These are phyloP conservation scores for Eimeria acervulina DNA, from an alignment of 169 alveolate genomes.

Conservation along the genomic window DNA sequence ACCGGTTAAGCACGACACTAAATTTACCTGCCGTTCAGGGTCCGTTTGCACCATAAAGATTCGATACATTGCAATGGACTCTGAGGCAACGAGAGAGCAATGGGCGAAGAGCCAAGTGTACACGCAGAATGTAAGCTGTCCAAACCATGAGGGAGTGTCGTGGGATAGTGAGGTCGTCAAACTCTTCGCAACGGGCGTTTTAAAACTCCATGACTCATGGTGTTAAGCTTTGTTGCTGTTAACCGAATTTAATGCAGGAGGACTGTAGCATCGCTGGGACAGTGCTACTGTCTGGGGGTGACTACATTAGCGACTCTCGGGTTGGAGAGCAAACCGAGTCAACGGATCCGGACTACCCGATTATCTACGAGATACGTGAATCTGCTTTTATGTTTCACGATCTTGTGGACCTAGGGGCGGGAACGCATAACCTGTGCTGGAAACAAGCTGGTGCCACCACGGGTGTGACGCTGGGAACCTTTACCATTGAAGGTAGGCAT, in stretches of 20 bases:
- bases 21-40: conserved; percentile 40
- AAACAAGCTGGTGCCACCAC: conserved; percentile 13
- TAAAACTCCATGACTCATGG: neutral
- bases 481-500: conserved; percentile 40
- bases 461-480: conserved; percentile 42
- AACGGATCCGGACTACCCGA: conserved; percentile 26
- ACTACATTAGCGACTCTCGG: conserved; percentile 52
- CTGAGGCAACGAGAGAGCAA: conserved; percentile 34
- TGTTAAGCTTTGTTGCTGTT: neutral
- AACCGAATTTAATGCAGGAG: conserved; percentile 24
- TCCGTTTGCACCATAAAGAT: conserved; percentile 18
- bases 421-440: conserved; percentile 36
- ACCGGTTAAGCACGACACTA: neutral
- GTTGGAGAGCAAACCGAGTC: conserved; percentile 13
- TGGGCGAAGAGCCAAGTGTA: conserved; percentile 60
- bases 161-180: neutral
- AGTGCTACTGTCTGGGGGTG: conserved; percentile 25
- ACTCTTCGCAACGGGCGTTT: neutral
- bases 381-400: conserved; percentile 59
- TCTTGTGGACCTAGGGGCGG: conserved; percentile 42
- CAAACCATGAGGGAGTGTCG: neutral
- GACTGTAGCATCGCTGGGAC: conserved; percentile 41
- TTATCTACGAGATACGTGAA: conserved; percentile 34
- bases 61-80: conserved; percentile 28
- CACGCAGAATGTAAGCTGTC: conserved; percentile 24